Base-by-base conservation (phyloP, 2,329 filamentous ascomycete genomes). In the Penicillium sumatraense region DNA sequence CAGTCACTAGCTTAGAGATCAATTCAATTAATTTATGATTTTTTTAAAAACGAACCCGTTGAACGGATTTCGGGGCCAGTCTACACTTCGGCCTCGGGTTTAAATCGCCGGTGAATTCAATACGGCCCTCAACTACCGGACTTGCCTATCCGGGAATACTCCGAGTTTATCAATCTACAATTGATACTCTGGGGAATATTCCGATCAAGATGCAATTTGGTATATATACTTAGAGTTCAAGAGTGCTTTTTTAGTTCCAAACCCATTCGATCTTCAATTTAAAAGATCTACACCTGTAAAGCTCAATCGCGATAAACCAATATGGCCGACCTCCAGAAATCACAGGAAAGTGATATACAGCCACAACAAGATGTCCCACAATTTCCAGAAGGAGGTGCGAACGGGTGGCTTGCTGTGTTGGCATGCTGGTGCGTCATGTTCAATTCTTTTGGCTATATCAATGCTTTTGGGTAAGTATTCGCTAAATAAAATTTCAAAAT, bases 381-480 rank as follows among this genome's bases (percentile, higher is more conserved):
- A 3, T 70, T 65, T 48, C 68, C 68, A 4, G 66, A 71, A 41
- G 68, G 67, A 7, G 68, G 65, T 0, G 9, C 52, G 8, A 53
- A 47, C 26, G 68, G 64, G 16, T 71, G 69, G 67, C 54, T 59
- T 16, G 63, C 63, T 3, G 65, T 69, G 3, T 14, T 59, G 1
- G 61, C 62, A 10, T 59, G 48, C n/a, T 63, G 51, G 46, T 65
- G 58, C 51, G 60, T 61, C 9, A 60, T 64, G 42, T 69, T 68
- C 33, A 63, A 59, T 44, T 68, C 65, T 3, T 71, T 72, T 53
- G 66, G 67, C 8, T 65, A 64, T 10, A 51, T 66, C 26, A 71
- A 69, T 54, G 59, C 41, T n/a, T 35, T 44, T 36, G 52, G 52
- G 20, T 33, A 42, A 4, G 31, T 36, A 18, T 8, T 48, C n/a